Percentiles rank a stretch among this genome's conserved stretches.
Conservation (phyloP, 1,284 basidiomycete species). For the Nidula niveotomentosa region DNA sequence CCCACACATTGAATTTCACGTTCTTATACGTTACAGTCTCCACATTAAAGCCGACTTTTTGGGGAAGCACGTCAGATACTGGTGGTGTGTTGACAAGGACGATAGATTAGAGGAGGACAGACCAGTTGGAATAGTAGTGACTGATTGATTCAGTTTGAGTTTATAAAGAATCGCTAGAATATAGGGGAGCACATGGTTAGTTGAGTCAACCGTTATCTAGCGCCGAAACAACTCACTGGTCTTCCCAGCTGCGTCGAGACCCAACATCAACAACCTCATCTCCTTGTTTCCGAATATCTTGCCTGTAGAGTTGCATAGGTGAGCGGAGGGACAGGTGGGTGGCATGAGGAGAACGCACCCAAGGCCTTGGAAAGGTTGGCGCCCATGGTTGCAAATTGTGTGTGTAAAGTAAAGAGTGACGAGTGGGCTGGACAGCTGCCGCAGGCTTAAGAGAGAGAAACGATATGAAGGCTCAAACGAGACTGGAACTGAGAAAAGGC, state of each 20-base stretch:
- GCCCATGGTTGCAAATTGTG: slow-evolving; percentile 51
- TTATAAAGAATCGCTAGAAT: slow-evolving; percentile 95
- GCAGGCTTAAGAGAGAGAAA: slow-evolving; percentile 17
- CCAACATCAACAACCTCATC: slow-evolving; percentile 93
- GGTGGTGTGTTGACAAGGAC: background rate
- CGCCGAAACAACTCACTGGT: slow-evolving; percentile 65
- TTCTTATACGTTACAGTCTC: slow-evolving; percentile 99
- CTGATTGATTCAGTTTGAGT: slow-evolving; percentile 98
- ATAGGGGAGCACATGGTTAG: slow-evolving; percentile 5
- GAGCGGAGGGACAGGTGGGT: slow-evolving; percentile 11
- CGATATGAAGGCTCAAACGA: no score
- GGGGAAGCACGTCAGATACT: slow-evolving; percentile 1
- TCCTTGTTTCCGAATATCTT: slow-evolving; percentile 99
- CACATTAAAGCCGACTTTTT: slow-evolving; percentile 93
- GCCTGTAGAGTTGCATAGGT: slow-evolving; percentile 38
- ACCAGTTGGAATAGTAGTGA: slow-evolving; percentile 99
- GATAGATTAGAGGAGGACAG: slow-evolving; percentile 25
- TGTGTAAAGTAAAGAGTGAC: slow-evolving; percentile 39
- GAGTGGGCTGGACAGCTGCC: slow-evolving; percentile 17
- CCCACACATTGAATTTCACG: slow-evolving; percentile 99
- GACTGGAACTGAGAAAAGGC: no score
- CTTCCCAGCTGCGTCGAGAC: slow-evolving; percentile 95
- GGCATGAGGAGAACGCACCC: slow-evolving; percentile 38
- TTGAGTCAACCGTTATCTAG: background rate
- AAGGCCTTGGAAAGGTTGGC: slow-evolving; percentile 77